Evolutionary conservation across 768 basidiomycete species (phyloP).

Genomic region (Pleurotus ostreatus): DNA sequence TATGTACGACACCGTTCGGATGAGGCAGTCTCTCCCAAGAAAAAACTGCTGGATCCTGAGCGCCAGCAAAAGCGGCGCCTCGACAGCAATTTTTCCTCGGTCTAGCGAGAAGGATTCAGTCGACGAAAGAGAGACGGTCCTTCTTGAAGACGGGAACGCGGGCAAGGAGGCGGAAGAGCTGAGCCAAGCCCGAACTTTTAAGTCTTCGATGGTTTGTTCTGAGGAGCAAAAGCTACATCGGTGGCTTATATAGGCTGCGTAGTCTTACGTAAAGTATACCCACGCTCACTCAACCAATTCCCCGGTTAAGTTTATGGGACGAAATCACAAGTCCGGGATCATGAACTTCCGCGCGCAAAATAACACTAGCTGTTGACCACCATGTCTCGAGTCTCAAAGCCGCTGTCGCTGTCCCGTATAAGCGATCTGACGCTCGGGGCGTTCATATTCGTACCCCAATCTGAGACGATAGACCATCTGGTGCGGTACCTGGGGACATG

Average conservation of each 20-base stretch:
- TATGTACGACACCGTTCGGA: conserved; percentile 32
- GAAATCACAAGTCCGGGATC: not conserved
- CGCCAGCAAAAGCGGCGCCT: conserved; percentile 71
- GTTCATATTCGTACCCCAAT: conserved; percentile 54
- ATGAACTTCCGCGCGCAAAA: not conserved
- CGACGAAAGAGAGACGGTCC: conserved; percentile 32
- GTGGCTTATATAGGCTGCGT: conserved; percentile 22
- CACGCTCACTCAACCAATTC: conserved; percentile 21
- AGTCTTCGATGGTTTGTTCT: conserved; percentile 81
- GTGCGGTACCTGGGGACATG: conserved; percentile 77
- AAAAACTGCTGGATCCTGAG: conserved; percentile 53
- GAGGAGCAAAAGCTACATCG: conserved; percentile 16
- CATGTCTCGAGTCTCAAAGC: conserved; percentile 52
- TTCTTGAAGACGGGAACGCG: conserved; percentile 93
- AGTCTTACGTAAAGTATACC: conserved; percentile 40
- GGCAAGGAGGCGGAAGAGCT: conserved; percentile 83
- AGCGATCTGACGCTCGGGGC: conserved; percentile 63
- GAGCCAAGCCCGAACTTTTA: conserved; percentile 89
- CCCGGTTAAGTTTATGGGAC: not conserved
- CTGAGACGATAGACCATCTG: conserved; percentile 66
- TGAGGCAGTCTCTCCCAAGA: conserved; percentile 23
- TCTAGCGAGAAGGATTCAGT: conserved; percentile 36
- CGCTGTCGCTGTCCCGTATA: conserved; percentile 44
- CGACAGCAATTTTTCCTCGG: conserved; percentile 38
- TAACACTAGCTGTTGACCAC: not conserved